Evolutionary conservation across 306 rosid genomes (phyloP).

Genomic region (Castanea crenata): DNA sequence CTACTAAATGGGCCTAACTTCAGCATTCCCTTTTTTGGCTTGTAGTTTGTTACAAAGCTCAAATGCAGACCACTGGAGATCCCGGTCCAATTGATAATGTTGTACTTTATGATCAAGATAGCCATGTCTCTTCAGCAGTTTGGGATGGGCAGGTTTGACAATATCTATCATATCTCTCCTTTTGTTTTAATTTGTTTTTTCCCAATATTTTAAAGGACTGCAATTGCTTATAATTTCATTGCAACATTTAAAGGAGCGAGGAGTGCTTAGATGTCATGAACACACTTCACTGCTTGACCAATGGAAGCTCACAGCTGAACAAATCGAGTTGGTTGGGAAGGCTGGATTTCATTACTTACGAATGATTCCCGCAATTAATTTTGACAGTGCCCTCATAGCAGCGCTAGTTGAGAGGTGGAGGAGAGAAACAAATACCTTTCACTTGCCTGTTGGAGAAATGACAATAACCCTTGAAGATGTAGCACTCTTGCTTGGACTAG

Average conservation of each 20-base stretch:
- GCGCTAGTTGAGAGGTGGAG: slow-evolving; percentile 97
- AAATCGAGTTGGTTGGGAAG: slow-evolving; percentile 74
- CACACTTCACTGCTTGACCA: slow-evolving; percentile 93
- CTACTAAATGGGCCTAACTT: slow-evolving; percentile 7
- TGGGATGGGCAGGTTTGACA: slow-evolving; percentile 87
- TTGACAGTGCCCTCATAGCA: slow-evolving; percentile 85
- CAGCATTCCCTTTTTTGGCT: not conserved
- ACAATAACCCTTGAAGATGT: slow-evolving; percentile 92
- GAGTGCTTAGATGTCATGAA: slow-evolving; percentile 92
- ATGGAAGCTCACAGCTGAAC: slow-evolving; percentile 79
- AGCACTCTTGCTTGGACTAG: slow-evolving; percentile 75
- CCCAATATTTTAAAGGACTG: not conserved
- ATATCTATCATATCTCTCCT: slow-evolving; percentile 6
- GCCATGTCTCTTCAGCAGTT: slow-evolving; percentile 86
- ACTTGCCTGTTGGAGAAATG: slow-evolving; percentile 83
- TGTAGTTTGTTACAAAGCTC: slow-evolving; percentile 24
- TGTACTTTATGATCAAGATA: slow-evolving; percentile 89
- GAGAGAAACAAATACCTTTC: slow-evolving; percentile 93
- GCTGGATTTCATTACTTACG: slow-evolving; percentile 82
- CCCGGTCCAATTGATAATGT: slow-evolving; percentile 77
- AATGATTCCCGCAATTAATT: slow-evolving; percentile 77
- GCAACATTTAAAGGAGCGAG: slow-evolving; percentile 64
- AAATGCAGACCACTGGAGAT: slow-evolving; percentile 61
- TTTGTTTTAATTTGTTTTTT: not conserved
- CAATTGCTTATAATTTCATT: slow-evolving; percentile 3